A percentile compares a stretch with the other conserved stretches of the same genome.
Conservation (phyloP, 2,329 filamentous ascomycete species). For the Xylariaceae sp. region DNA sequence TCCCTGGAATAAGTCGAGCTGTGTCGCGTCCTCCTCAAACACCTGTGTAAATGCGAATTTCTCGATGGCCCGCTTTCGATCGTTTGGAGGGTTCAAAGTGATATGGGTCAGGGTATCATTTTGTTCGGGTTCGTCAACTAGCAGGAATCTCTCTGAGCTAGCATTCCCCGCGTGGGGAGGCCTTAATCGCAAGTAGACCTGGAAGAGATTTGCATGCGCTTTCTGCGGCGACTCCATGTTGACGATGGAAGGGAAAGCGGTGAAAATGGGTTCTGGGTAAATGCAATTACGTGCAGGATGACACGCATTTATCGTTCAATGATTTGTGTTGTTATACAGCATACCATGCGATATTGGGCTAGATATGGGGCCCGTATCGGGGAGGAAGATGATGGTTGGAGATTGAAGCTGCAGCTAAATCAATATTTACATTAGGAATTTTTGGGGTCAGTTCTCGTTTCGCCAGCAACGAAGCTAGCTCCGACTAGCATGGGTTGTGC, state of each 20-base stretch:
- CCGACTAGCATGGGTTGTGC: too few relatives aligned
- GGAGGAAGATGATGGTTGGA: constrained; percentile 20
- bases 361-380: constrained; percentile 11
- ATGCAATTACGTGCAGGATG: constrained; percentile 19
- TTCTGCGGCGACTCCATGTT: constrained; percentile 48
- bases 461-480: constrained; percentile 16
- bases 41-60: constrained; percentile 93
- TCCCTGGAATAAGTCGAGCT: constrained; percentile 84
- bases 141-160: constrained; percentile 70
- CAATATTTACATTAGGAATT: constrained; percentile 25
- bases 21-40: constrained; percentile 82
- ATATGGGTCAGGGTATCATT: constrained; percentile 66
- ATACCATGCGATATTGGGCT: constrained; percentile 23
- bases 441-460: constrained; percentile 8
- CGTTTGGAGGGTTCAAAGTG: constrained; percentile 77
- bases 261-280: neutral
- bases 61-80: constrained; percentile 86
- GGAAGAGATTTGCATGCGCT: constrained; percentile 68
- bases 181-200: constrained; percentile 86
- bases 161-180: constrained; percentile 57
- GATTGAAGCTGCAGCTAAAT: constrained; percentile 10
- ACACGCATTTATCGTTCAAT: constrained; percentile 13
- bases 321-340: constrained; percentile 11
- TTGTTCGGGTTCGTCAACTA: constrained; percentile 65
- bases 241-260: constrained; percentile 6